Conservation (phyloP, 176 grass and related monocot genomes). For the Oryza rufipogon region DNA sequence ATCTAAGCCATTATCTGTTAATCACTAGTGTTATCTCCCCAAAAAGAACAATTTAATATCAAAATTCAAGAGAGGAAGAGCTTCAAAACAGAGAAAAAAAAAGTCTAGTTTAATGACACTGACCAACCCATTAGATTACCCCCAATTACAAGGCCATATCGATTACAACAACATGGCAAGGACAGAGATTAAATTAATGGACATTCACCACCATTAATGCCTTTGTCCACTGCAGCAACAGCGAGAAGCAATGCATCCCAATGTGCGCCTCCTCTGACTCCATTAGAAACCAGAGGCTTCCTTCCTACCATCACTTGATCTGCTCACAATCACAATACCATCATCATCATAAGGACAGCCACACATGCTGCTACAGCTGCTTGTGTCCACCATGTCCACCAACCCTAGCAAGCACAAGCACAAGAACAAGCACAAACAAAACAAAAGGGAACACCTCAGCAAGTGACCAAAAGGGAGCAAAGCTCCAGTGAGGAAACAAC, state of each 20-base stretch:
- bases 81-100: not conserved
- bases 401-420: slow-evolving; percentile 38
- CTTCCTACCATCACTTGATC: not conserved
- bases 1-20: not conserved
- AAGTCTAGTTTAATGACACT: not conserved
- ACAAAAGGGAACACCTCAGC: slow-evolving; percentile 32
- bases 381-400: slow-evolving; percentile 37
- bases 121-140: not conserved
- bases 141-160: slow-evolving; percentile 25
- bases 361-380: slow-evolving; percentile 36
- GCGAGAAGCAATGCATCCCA: not conserved
- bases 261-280: not conserved
- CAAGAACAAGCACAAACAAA: not conserved
- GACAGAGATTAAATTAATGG: not conserved
- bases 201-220: slow-evolving; percentile 19
- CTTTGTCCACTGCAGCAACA: slow-evolving; percentile 2
- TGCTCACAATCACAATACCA: slow-evolving; percentile 27
- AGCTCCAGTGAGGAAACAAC: slow-evolving; percentile 30
- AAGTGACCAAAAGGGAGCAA: slow-evolving; percentile 21
- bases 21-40: not conserved
- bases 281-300: slow-evolving; percentile 35
- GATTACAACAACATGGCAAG: slow-evolving; percentile 27
- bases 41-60: not conserved
- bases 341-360: slow-evolving; percentile 37
- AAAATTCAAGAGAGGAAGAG: not conserved